Evolutionary conservation across 1,284 basidiomycete species (phyloP).

Genomic region (Tylopilus sp.): DNA sequence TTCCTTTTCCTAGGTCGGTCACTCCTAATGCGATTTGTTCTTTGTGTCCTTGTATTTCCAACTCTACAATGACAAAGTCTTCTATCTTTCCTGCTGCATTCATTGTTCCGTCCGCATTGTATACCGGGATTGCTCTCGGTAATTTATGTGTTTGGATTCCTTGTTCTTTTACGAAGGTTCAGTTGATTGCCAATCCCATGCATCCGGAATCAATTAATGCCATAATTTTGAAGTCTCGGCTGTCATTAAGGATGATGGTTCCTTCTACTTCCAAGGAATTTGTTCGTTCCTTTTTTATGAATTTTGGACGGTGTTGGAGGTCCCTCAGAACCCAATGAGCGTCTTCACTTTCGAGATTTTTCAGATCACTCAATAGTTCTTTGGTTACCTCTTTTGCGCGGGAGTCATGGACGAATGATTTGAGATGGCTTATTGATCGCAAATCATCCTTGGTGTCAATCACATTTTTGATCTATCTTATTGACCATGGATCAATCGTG

Average conservation of each 20-base stretch:
- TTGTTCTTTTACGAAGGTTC: conserved; percentile 14
- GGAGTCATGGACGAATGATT: no score
- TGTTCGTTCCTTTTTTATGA: no score
- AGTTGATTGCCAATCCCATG: conserved; percentile 24
- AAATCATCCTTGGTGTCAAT: no score
- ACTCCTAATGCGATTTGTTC: neutral
- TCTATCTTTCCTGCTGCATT: conserved; percentile 21
- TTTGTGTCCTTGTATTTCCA: neutral
- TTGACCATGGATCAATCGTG: no score
- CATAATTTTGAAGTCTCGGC: neutral
- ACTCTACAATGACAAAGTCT: neutral
- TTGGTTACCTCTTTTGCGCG: no score
- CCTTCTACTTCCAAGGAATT: no score
- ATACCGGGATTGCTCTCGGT: conserved; percentile 20
- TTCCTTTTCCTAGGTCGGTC: neutral
- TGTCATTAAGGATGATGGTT: conserved; percentile 6
- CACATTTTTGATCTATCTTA: no score
- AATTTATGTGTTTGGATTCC: conserved; percentile 11
- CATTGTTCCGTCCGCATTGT: conserved; percentile 21
- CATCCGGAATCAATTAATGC: conserved; percentile 24
- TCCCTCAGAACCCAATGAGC: no score
- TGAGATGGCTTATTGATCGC: no score
- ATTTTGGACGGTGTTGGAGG: no score
- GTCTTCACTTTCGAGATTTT: no score
- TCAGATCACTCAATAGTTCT: no score